Evolutionary conservation across 1,284 basidiomycete species (phyloP), one percentile per base, ranked within the genome.

Genomic region (Irpex sp.): DNA sequence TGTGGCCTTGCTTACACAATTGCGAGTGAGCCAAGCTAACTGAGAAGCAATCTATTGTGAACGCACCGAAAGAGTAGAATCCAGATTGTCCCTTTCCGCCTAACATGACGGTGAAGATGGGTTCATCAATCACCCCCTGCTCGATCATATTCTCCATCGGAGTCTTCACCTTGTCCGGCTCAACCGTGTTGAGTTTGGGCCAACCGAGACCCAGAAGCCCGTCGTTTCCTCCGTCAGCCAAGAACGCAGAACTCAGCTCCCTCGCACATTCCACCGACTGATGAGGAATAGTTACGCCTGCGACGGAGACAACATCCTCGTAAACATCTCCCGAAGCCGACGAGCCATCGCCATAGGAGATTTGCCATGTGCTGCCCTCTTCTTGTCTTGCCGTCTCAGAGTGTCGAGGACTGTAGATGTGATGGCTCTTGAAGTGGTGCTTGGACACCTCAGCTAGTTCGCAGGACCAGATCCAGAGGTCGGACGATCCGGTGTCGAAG

Each of bases 261-360:
- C 70, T 63, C 2, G 76, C 74, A 37, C 73, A 67, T 65, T 78
- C 76, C 56, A 78, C 67, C 19, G 73, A 73, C 65, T 77, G 76
- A 21, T 66, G 66, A 4, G 69, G 65, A 48, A 77, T 70, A 19
- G 68, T 63, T 19, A 76, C 64, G 54, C 69, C 72, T 16, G 71
- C 75, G 21, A 77, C 68, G 47, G 68, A 65, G 61, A 76, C 67
- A 45, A 61, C 67, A 58, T 76, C 74, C 8, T 67, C 70, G 67
- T 72, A 76, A 18, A 75, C 72, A 59, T 73, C 69, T 21, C 74
- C 72, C 8, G 72, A 72, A 45, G 74, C 75, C 14, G 72, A 73
- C 18, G 74, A 75, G n/a, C 75, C 75, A 66, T 78, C 76, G 42
- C 75, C 76, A 62, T 78, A 78, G 33, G 71, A 73, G 59, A 78